Evolutionary conservation across 306 rosid genomes (phyloP), one percentile per base, ranked within the genome.

Genomic region (Glycine latifolia): DNA sequence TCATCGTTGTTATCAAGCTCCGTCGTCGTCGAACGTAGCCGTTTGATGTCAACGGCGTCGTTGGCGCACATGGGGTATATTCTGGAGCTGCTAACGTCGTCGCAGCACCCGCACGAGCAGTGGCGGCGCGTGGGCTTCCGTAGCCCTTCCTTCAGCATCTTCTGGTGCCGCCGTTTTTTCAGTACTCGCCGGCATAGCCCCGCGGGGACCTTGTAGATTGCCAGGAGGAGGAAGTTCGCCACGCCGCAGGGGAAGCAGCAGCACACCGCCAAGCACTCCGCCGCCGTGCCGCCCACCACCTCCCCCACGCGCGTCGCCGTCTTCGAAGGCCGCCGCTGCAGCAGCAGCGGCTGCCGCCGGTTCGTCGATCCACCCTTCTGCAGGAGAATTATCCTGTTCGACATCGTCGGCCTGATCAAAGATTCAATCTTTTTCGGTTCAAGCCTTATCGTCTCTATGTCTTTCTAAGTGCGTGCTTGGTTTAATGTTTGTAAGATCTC

Each of bases 231-330:
- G 6, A 95, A 49, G 17, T 91, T 87, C 10, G 85, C 81, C 5
- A 91, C 62, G 2, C 86, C 77, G 54, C 88, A 95, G 0, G 99
- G 99, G 76, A 87, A 87, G 84, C 99, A 93, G 44, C 99, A 95
- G 61, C 93, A 90, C 3, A 95, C 82, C 17, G 92, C 99, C 1
- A 94, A 90, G 81, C 98, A 95, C 83, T 89, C 98, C 5, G 99
- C 99, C 39, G 97, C 41, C 10, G 98, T 88, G 1, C 90, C 84
- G 0, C 99, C 99, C 8, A 91, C 89, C 0, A 93, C 88, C 86
- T 95, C 99, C 0, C 94, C 95, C 3, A 88, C 60, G 0, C 87
- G 31, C 78, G 15, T 20, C 3, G 49, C 62, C 3, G 75, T 3
- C 33, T 60, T 10, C 0, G 82, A 10, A 3, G 88, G 61, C n/a